Percentiles rank a stretch among this genome's conserved stretches.
phyloP scores from a whole-genome alignment of 768 basidiomycete genomes.

The Pleurotus citrinopileatus region DNA sequence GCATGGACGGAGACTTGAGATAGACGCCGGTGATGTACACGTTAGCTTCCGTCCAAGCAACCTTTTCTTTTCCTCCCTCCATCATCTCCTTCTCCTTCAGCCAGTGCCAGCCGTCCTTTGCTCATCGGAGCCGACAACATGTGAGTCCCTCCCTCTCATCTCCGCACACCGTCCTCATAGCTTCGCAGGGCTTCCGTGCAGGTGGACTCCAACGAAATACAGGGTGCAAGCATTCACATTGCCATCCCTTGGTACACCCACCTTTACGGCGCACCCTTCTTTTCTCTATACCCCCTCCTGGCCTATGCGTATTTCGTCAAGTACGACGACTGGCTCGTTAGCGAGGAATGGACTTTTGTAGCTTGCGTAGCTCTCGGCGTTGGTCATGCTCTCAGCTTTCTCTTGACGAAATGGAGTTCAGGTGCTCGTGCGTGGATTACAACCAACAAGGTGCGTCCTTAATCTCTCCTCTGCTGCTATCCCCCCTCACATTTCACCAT shows the following conservation, averaged over 20 bases:
- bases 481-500: neutral
- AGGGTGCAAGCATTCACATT: slow-evolving; percentile 62
- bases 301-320: slow-evolving; percentile 90
- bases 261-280: slow-evolving; percentile 73
- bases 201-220: slow-evolving; percentile 67
- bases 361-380: slow-evolving; percentile 82
- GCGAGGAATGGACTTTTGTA: slow-evolving; percentile 98
- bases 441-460: slow-evolving; percentile 65
- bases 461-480: neutral
- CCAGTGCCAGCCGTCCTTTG: too few relatives aligned
- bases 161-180: too few relatives aligned
- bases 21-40: too few relatives aligned
- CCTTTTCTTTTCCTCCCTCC: too few relatives aligned
- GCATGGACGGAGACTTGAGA: slow-evolving; percentile 49
- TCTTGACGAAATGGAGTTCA: slow-evolving; percentile 88
- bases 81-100: too few relatives aligned
- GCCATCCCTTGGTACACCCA: slow-evolving; percentile 68
- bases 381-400: slow-evolving; percentile 89
- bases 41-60: too few relatives aligned
- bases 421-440: slow-evolving; percentile 78
- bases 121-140: too few relatives aligned
- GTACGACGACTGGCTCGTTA: slow-evolving; percentile 88
- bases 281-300: slow-evolving; percentile 78
- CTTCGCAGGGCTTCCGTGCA: slow-evolving; percentile 48
- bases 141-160: too few relatives aligned